These are phyloP conservation scores for Beverwykella pulmonaria DNA, from an alignment of 495 filamentous ascomycete genomes.

Conservation along the genomic window DNA sequence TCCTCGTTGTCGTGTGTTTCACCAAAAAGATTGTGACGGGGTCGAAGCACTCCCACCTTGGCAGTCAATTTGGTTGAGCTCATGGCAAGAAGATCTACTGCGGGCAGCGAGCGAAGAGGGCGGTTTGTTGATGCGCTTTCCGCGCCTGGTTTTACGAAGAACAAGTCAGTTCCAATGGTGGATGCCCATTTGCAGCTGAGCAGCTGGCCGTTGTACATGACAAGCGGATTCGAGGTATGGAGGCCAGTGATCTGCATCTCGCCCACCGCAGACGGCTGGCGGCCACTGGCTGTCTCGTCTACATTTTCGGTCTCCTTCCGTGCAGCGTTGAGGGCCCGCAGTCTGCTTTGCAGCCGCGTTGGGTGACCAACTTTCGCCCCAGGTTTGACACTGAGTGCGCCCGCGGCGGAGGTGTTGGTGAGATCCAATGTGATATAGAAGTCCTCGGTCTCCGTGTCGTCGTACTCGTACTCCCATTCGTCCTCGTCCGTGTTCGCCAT, in stretches of 20 bases:
- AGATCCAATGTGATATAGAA: constrained; percentile 48
- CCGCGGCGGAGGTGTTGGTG: constrained; percentile 20
- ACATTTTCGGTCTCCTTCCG: background rate
- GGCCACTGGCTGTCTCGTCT: background rate
- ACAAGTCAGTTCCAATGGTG: constrained; percentile 77
- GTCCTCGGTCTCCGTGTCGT: constrained; percentile 59
- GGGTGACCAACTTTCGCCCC: background rate
- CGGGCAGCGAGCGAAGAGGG: constrained; percentile 42
- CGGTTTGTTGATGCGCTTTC: background rate
- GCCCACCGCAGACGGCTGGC: constrained; percentile 4
- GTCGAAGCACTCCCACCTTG: constrained; percentile 40
- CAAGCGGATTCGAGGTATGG: constrained; percentile 68
- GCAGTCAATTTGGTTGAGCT: constrained; percentile 47
- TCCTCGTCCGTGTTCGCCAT: constrained; percentile 44
- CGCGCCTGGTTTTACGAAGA: constrained; percentile 58
- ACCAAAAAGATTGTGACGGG: constrained; percentile 34
- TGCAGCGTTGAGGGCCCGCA: constrained; percentile 1
- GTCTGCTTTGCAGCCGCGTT: background rate
- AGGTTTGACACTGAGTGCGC: background rate
- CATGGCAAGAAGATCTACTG: constrained; percentile 48
- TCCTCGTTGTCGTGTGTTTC: background rate
- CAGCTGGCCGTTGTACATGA: constrained; percentile 72
- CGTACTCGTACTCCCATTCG: constrained; percentile 68
- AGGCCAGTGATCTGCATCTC: constrained; percentile 80
- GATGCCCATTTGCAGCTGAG: constrained; percentile 77